Evolutionary conservation across 352 stramenopile genomes (phyloP), one percentile per base, ranked within the genome.

Genomic region (Phytophthora multivora): DNA sequence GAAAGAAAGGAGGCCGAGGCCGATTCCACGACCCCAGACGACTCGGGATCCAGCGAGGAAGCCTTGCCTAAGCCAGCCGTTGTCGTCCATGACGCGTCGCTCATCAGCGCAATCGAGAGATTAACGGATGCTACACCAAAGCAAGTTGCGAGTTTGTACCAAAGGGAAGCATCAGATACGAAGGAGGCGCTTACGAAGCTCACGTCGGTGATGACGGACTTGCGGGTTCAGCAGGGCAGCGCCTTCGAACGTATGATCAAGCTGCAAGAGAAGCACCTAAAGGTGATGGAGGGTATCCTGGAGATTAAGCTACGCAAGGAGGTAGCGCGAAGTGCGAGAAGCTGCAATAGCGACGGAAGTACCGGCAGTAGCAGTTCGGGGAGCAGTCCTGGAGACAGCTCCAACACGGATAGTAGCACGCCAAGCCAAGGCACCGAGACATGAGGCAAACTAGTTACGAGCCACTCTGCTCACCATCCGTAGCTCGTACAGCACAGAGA

Each of bases 251-350:
- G 75, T 10, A 69, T 90, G 12, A 79, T 92, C 26, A 59, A 86
- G 65, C 57, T 92, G 21, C 79, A 90, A 49, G 77, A 90, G 59
- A 84, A 87, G 38, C 72, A 87, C n/a, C 51, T 92, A 3, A 75
- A 89, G 21, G 73, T 86, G 38, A 81, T 85, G 75, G 67, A 90
- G 50, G 64, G 66, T 19, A 81, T 92, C 5, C 25, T 92, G 57
- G 67, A 85, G 36, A 55, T 84, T 38, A 82, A 75, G 48, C 42
- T 84, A 41, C 73, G 75, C 31, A 73, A 69, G 36, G 67, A 77
- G 46, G 60, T 51, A 55, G 49, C 60, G 12, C 33, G 47, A 26
- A 61, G 63, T 26, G n/a, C 51, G 18, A 73, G 38, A 25, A 45
- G 33, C 21, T 30, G 11, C 15, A 56, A 36, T 21, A 60, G 51